A percentile compares a stretch with the other conserved stretches of the same genome.
phyloP scores from a whole-genome alignment of 2,329 filamentous ascomycete genomes.

The Anthostomella pinea region DNA sequence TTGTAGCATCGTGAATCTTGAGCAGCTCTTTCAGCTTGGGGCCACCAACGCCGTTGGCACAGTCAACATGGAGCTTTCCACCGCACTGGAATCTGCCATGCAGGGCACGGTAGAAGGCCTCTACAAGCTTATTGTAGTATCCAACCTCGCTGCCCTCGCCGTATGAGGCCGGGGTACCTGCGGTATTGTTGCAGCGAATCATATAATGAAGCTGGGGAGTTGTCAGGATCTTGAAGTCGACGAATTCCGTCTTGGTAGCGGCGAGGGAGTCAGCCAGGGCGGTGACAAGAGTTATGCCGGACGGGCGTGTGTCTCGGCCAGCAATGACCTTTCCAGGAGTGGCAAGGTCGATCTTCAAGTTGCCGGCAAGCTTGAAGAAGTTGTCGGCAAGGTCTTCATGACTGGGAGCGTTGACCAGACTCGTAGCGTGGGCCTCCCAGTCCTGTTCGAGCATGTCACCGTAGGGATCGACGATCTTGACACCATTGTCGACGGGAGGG shows the following conservation, averaged over 20 bases:
- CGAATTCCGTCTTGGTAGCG: conserved; percentile 69
- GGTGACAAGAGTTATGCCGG: conserved; percentile 76
- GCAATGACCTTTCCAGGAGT: conserved; percentile 78
- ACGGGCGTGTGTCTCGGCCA: conserved; percentile 89
- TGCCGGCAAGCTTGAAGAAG: conserved; percentile 72
- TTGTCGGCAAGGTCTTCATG: conserved; percentile 72
- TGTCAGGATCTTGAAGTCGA: conserved; percentile 87
- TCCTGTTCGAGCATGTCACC: conserved; percentile 97
- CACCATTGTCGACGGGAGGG: conserved; percentile 82
- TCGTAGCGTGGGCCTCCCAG: conserved; percentile 88
- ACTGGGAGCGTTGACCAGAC: conserved; percentile 78
- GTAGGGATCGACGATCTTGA: conserved; percentile 96
- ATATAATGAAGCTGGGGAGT: conserved; percentile 98
- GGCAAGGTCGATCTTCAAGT: conserved; percentile 71
- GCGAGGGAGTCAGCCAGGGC: conserved; percentile 78
- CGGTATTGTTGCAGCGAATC: conserved; percentile 89
- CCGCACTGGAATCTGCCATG: conserved; percentile 65
- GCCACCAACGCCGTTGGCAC: conserved; percentile 93
- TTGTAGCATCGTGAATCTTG: conserved; percentile 71
- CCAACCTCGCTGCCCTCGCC: conserved; percentile 85
- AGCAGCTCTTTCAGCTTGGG: conserved; percentile 85
- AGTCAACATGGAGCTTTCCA: conserved; percentile 93
- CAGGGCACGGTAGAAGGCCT: conserved; percentile 82
- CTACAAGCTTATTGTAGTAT: conserved; percentile 89
- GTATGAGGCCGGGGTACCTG: conserved; percentile 82